Evolutionary conservation across 495 filamentous ascomycete genomes (phyloP).

Genomic region (Tetracladium setigerum): DNA sequence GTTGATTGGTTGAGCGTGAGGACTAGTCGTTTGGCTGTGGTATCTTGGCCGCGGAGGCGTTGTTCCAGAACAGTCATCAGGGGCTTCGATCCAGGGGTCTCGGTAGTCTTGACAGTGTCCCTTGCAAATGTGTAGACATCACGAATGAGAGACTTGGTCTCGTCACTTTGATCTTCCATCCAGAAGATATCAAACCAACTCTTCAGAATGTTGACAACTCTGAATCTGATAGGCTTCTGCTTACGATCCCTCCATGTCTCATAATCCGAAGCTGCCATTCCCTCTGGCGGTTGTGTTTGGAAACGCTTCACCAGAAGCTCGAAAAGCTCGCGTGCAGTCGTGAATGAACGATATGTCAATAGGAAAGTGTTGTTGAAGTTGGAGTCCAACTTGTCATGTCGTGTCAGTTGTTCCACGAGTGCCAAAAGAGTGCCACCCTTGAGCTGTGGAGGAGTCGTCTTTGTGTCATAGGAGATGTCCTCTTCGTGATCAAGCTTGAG

Average conservation of each 20-base stretch:
- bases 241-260: conserved; percentile 89
- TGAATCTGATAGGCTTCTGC: conserved; percentile 89
- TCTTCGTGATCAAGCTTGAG: conserved; percentile 83
- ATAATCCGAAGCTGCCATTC: conserved; percentile 65
- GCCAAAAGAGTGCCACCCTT: conserved; percentile 85
- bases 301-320: conserved; percentile 88
- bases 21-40: conserved; percentile 76
- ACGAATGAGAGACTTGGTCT: conserved; percentile 75
- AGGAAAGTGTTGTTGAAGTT: conserved; percentile 97
- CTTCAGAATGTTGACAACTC: conserved; percentile 95
- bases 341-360: conserved; percentile 93
- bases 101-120: conserved; percentile 84
- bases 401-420: conserved; percentile 91
- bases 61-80: conserved; percentile 82
- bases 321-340: conserved; percentile 81
- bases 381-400: conserved; percentile 93
- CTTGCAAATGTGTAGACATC: conserved; percentile 86
- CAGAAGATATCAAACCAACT: conserved; percentile 97
- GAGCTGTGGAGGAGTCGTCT: conserved; percentile 59
- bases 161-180: conserved; percentile 89
- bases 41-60: conserved; percentile 78
- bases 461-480: conserved; percentile 83
- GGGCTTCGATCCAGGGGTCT: conserved; percentile 76
- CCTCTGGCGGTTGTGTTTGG: conserved; percentile 86
- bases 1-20: conserved; percentile 72